Percentiles rank a stretch among this genome's conserved stretches.
Evolutionary conservation across 1,284 basidiomycete species (phyloP).

Genomic region (Cerioporus squamosus): DNA sequence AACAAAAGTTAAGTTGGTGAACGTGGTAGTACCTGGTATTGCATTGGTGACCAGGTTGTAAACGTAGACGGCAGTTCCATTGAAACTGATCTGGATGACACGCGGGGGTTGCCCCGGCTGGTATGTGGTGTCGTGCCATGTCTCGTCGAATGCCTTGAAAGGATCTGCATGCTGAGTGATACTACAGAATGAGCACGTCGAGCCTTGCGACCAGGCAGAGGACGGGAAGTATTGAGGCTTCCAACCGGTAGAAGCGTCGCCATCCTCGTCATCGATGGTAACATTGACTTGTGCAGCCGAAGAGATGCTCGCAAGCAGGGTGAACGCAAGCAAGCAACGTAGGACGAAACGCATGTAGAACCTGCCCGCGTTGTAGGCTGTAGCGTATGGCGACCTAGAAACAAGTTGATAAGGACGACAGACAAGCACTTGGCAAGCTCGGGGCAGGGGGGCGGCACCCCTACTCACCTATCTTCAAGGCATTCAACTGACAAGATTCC

Average conservation of each 20-base stretch:
- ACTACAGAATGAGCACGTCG: not conserved
- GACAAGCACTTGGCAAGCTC: no score
- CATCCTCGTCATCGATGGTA: constrained; percentile 11
- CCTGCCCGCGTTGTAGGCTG: no score
- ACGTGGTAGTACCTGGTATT: not conserved
- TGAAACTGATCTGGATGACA: constrained; percentile 3
- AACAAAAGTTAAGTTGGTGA: constrained; percentile 15
- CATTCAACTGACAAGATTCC: no score
- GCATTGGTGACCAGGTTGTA: constrained; percentile 16
- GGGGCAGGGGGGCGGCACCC: no score
- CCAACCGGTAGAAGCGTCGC: constrained; percentile 2
- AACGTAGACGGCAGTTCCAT: constrained; percentile 11
- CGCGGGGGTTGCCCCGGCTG: not conserved
- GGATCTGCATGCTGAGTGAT: not conserved
- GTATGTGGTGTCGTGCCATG: constrained; percentile 18
- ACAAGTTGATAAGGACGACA: no score
- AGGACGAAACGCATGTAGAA: no score
- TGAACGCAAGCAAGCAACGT: no score
- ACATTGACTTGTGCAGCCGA: not conserved
- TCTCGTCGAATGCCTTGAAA: not conserved
- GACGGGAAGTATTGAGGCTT: constrained; percentile 1
- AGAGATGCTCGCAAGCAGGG: no score
- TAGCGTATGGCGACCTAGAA: no score
- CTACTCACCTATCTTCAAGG: no score
- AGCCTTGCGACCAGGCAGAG: not conserved